Base-by-base conservation (phyloP, 176 grass and related monocot species). In the Phragmites australis region DNA sequence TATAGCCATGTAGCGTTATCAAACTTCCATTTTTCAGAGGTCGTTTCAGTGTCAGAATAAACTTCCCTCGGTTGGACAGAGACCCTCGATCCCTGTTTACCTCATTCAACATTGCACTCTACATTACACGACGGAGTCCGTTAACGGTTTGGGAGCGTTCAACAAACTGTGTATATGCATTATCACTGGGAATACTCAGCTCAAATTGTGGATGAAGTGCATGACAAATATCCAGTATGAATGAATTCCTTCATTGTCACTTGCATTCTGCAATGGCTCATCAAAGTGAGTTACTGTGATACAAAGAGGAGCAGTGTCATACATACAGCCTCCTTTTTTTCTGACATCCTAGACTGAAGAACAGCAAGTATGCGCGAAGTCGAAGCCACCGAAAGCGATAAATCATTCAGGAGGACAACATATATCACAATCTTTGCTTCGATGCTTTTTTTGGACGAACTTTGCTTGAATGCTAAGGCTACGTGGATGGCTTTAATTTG, bases 401-500 rank as follows among this genome's bases (percentile, higher is more conserved):
- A 81, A 81, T 87, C 51, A 81, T 87, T 60, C 70, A 58, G 6
- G 14, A 64, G 60, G 69, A 68, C 22, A 46, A 12, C 46, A 72
- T 31, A 62, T 68, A 45, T 26, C 53, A 77, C 55, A 47, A 77
- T 81, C 62, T 67, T 40, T 57, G 48, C 65, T 77, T 56, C 74
- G 83, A 57, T 64, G 80, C 56, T 78, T 77, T 75, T 10, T 31
- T 40, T 45, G 23, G 56, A 78, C 10, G 44, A 78, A 22, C 72
- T 72, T 82, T 82, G 46, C 80, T 78, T 83, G 73, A 88, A 78
- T 83, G 86, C 57, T 78, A 88, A 83, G 80, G 68, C 57, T 83
- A 72, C 19, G 73, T 41, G 47, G 55, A 46, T 1, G 65, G 63
- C 80, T 87, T 87, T 66, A 66, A 30, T 73, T 72, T 47, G 40